Conservation (phyloP, 108 stramenopile genomes). For the Thalassiosira profunda region DNA sequence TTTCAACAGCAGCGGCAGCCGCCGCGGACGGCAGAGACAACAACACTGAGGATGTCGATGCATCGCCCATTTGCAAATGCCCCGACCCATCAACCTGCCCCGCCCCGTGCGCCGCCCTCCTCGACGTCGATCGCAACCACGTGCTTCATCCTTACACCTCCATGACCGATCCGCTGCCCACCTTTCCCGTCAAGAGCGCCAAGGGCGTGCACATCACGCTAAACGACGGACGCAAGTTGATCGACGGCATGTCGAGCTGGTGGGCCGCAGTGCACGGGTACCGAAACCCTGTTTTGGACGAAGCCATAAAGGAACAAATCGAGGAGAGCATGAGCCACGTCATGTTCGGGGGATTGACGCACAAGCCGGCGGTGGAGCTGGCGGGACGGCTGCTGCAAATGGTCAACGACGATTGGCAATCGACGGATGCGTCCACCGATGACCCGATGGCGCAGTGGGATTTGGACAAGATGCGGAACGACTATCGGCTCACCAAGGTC, state of each 20-base stretch:
- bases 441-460: neutral
- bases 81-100: conserved; percentile 7
- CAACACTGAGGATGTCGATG: no score
- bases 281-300: conserved; percentile 68
- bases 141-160: conserved; percentile 90
- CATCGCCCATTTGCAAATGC: conserved; percentile 10
- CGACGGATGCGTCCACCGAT: neutral
- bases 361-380: conserved; percentile 72
- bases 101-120: conserved; percentile 9
- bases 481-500: conserved; percentile 64
- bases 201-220: conserved; percentile 63
- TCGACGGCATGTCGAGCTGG: conserved; percentile 93
- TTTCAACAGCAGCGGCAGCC: no score
- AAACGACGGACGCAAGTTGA: conserved; percentile 58
- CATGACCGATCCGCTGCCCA: conserved; percentile 72
- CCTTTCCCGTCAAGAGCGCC: conserved; percentile 64
- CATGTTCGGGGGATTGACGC: conserved; percentile 94
- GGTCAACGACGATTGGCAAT: conserved; percentile 21
- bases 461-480: conserved; percentile 4
- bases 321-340: conserved; percentile 75
- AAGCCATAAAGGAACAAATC: conserved; percentile 68
- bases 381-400: conserved; percentile 50
- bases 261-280: conserved; percentile 92
- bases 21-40: no score
- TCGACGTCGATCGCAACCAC: conserved; percentile 39